phyloP scores from a whole-genome alignment of 495 filamentous ascomycete species.

The Penicillium maclennaniae region DNA sequence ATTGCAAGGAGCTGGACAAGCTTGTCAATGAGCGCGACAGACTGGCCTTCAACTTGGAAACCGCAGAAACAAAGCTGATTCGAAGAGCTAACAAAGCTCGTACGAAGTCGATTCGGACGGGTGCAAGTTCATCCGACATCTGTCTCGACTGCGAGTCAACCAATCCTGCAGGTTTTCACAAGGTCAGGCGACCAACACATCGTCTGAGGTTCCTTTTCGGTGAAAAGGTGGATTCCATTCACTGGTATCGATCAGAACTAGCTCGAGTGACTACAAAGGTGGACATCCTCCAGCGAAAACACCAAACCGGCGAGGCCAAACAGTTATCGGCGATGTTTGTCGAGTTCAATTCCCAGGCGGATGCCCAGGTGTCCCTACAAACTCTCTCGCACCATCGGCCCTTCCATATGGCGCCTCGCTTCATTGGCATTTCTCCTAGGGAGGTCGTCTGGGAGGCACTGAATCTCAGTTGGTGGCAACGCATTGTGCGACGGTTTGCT shows the following conservation, averaged over 20 bases:
- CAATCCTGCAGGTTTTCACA: slow-evolving; percentile 42
- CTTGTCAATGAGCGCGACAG: slow-evolving; percentile 58
- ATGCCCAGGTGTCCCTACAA: slow-evolving; percentile 78
- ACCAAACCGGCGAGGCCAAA: slow-evolving; percentile 42
- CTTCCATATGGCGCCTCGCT: slow-evolving; percentile 80
- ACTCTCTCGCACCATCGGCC: slow-evolving; percentile 79
- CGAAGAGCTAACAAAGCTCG: slow-evolving; percentile 53
- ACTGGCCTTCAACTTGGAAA: slow-evolving; percentile 57
- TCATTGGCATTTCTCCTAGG: slow-evolving; percentile 68
- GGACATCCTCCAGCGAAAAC: slow-evolving; percentile 56
- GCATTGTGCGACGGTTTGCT: slow-evolving; percentile 61
- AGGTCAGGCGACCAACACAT: slow-evolving; percentile 52
- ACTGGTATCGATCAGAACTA: slow-evolving; percentile 73
- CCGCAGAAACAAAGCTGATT: slow-evolving; percentile 63
- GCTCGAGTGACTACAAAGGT: slow-evolving; percentile 66
- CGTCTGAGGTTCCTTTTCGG: slow-evolving; percentile 49
- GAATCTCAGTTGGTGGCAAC: slow-evolving; percentile 79
- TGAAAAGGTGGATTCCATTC: slow-evolving; percentile 79
- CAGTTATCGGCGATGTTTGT: slow-evolving; percentile 72
- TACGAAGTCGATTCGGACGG: slow-evolving; percentile 39
- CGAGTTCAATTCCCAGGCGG: slow-evolving; percentile 73
- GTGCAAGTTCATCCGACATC: slow-evolving; percentile 19
- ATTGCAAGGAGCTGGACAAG: slow-evolving; percentile 52
- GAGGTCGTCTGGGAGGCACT: slow-evolving; percentile 84
- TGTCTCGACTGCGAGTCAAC: slow-evolving; percentile 43